These are phyloP conservation scores for Botrytis fragariae DNA, from an alignment of 2,329 filamentous ascomycete genomes.

Conservation along the genomic window DNA sequence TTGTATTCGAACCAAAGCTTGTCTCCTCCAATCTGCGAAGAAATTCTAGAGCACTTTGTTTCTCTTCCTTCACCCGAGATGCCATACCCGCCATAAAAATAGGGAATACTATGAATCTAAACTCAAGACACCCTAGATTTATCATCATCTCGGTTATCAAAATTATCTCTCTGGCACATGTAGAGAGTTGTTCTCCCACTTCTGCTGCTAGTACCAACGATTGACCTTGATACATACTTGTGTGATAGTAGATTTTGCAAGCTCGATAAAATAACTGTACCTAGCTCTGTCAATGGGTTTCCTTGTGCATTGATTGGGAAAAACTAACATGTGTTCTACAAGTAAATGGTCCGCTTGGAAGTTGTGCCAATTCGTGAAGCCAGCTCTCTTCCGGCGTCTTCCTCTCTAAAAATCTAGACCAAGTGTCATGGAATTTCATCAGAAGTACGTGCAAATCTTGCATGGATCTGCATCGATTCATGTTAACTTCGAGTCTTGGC, in stretches of 20 bases:
- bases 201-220: constrained; percentile 41
- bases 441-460: neutral
- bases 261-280: constrained; percentile 48
- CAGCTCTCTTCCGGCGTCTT: neutral
- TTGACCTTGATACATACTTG: constrained; percentile 52
- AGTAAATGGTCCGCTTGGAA: neutral
- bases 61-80: constrained; percentile 42
- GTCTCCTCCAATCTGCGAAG: constrained; percentile 48
- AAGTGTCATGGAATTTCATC: neutral
- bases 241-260: constrained; percentile 51
- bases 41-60: constrained; percentile 48
- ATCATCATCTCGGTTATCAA: constrained; percentile 44
- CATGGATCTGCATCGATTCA: neutral
- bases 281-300: constrained; percentile 30
- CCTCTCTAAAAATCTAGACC: neutral
- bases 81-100: constrained; percentile 53
- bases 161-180: constrained; percentile 46
- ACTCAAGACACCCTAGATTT: constrained; percentile 41
- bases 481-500: neutral
- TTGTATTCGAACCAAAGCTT: constrained; percentile 49
- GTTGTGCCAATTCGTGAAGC: neutral
- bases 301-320: neutral
- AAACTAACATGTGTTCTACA: constrained; percentile 9
- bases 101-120: constrained; percentile 50
- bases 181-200: constrained; percentile 44